Conservation (phyloP, 805 yeast genomes). For the Candida ovalis region DNA sequence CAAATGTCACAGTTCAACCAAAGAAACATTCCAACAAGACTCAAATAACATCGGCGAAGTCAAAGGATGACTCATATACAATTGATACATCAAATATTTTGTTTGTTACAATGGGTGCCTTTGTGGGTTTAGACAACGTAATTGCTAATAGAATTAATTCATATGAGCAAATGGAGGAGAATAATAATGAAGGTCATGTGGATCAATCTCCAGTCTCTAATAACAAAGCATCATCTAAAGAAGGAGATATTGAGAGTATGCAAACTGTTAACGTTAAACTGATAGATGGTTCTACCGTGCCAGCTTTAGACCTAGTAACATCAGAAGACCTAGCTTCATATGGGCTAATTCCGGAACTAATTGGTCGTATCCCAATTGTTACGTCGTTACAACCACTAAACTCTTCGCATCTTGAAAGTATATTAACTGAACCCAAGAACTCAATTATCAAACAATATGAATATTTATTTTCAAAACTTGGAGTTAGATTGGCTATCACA, state of each 20-base stretch:
- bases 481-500: constrained; percentile 48
- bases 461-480: constrained; percentile 49
- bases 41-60: constrained; percentile 8
- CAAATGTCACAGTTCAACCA: constrained; percentile 43
- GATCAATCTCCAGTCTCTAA: background rate
- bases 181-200: background rate
- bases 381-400: constrained; percentile 46
- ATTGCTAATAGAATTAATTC: constrained; percentile 37
- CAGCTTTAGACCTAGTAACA: constrained; percentile 43
- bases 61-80: constrained; percentile 36
- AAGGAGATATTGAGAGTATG: constrained; percentile 14
- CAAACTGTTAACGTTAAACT: constrained; percentile 34
- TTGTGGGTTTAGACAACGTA: constrained; percentile 53
- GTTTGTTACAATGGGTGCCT: constrained; percentile 59
- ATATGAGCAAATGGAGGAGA: constrained; percentile 5
- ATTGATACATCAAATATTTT: constrained; percentile 54
- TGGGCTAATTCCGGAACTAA: constrained; percentile 57
- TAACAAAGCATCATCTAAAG: background rate
- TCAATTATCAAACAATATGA: constrained; percentile 51
- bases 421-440: constrained; percentile 52
- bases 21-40: constrained; percentile 17
- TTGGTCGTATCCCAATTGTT: constrained; percentile 56
- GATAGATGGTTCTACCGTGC: constrained; percentile 33
- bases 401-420: constrained; percentile 42
- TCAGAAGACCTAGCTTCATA: constrained; percentile 48